These are phyloP conservation scores for Diospyros lotus DNA, from an alignment of 148 eudicot genomes.

Conservation along the genomic window DNA sequence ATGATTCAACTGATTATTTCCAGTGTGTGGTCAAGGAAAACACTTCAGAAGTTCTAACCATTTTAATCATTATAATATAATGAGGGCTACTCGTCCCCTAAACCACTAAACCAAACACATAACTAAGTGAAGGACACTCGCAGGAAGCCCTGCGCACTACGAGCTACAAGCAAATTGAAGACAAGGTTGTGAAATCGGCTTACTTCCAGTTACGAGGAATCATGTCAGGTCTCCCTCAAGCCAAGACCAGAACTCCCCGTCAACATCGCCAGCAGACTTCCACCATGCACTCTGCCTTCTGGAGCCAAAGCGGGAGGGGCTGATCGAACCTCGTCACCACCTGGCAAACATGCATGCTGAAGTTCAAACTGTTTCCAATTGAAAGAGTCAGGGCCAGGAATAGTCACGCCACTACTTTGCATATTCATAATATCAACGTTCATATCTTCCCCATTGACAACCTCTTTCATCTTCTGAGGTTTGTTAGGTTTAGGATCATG, in stretches of 20 bases:
- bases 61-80: background rate
- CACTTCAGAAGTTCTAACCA: conserved; percentile 12
- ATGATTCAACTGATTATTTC: conserved; percentile 20
- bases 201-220: conserved; percentile 47
- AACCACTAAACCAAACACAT: conserved; percentile 8
- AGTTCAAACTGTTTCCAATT: conserved; percentile 19
- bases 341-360: conserved; percentile 21
- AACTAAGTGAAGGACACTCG: background rate
- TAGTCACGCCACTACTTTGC: conserved; percentile 14
- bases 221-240: conserved; percentile 21
- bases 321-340: conserved; percentile 23
- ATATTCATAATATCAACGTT: conserved; percentile 26
- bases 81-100: conserved; percentile 2
- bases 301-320: conserved; percentile 29
- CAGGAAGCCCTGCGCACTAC: conserved; percentile 1
- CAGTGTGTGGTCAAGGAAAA: conserved; percentile 12
- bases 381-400: conserved; percentile 12
- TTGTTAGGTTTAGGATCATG: conserved; percentile 35
- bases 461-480: conserved; percentile 26
- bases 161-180: background rate
- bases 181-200: conserved; percentile 15
- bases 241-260: conserved; percentile 27
- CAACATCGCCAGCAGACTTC: conserved; percentile 70
- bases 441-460: conserved; percentile 29
- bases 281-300: conserved; percentile 96